Evolutionary conservation across 164 flowering plant species (phyloP).

Genomic region (Stephania cephalantha): DNA sequence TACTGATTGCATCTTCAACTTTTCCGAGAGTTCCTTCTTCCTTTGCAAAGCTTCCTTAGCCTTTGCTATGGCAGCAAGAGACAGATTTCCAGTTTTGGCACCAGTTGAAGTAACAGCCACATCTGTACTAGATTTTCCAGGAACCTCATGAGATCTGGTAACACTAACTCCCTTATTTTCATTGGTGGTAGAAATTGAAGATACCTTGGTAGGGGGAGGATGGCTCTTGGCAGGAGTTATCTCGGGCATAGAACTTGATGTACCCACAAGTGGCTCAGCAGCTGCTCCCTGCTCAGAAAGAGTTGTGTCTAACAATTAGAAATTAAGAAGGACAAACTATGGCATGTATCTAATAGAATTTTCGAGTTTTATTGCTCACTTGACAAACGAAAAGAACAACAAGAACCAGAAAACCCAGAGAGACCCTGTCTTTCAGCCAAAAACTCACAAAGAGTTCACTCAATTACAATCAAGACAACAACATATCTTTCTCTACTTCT

Average conservation of each 20-base stretch:
- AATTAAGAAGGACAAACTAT: not conserved
- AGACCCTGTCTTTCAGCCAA: too few relatives aligned
- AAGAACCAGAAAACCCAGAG: too few relatives aligned
- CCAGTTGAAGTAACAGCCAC: constrained; percentile 67
- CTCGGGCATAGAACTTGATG: constrained; percentile 37
- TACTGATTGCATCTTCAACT: constrained; percentile 74
- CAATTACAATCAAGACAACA: too few relatives aligned
- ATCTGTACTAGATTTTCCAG: constrained; percentile 99
- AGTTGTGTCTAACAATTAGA: constrained; percentile 9
- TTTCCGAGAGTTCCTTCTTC: constrained; percentile 82
- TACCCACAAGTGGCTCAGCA: constrained; percentile 31
- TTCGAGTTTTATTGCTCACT: too few relatives aligned
- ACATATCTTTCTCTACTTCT: too few relatives aligned
- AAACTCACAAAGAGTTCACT: too few relatives aligned
- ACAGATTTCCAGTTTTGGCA: constrained; percentile 70
- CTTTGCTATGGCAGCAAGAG: constrained; percentile 90
- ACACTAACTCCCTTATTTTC: constrained; percentile 98
- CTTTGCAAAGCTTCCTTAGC: constrained; percentile 85
- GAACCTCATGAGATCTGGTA: constrained; percentile 99
- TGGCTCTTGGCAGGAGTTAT: constrained; percentile 27
- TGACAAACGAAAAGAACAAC: too few relatives aligned
- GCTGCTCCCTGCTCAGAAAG: constrained; percentile 43
- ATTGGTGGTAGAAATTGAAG: constrained; percentile 92
- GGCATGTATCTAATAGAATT: too few relatives aligned
- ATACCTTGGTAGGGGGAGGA: constrained; percentile 77